Conservation (phyloP, 2,329 filamentous ascomycete genomes). For the Emergomyces pasteurianus region DNA sequence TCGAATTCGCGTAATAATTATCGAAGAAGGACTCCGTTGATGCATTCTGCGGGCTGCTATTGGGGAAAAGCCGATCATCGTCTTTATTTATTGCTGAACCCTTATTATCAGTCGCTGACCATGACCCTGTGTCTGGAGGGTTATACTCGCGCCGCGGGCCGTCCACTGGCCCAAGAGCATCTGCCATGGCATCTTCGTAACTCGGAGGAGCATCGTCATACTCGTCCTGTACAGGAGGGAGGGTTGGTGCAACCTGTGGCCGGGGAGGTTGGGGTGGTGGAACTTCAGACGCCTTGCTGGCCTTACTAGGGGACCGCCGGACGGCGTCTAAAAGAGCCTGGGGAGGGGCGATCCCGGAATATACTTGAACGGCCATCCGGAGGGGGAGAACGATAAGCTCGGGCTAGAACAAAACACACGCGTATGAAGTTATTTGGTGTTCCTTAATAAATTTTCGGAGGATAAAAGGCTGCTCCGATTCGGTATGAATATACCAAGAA, state of each 20-base stretch:
- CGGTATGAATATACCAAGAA: background rate
- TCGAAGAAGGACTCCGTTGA: conserved; percentile 25
- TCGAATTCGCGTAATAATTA: background rate
- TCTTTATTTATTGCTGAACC: conserved; percentile 21
- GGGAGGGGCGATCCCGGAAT: conserved; percentile 76
- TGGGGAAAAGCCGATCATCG: conserved; percentile 17
- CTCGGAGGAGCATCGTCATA: conserved; percentile 76
- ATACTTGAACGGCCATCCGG: conserved; percentile 67
- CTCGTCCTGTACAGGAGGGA: conserved; percentile 10
- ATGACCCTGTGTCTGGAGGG: conserved; percentile 25
- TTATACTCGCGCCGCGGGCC: conserved; percentile 48
- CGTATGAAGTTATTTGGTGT: background rate
- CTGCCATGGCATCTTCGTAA: conserved; percentile 86
- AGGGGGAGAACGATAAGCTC: conserved; percentile 71
- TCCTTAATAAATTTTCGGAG: background rate
- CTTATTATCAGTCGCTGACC: conserved; percentile 26
- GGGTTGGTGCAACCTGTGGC: conserved; percentile 14
- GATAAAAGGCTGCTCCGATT: too few species aligned
- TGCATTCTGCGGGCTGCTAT: conserved; percentile 9
- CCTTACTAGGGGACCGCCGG: conserved; percentile 19
- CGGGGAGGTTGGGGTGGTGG: conserved; percentile 33
- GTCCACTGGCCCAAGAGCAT: conserved; percentile 61
- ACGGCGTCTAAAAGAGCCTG: conserved; percentile 60
- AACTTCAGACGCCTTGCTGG: conserved; percentile 16
- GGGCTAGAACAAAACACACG: conserved; percentile 31